These are phyloP conservation scores for Nicotiana otophora DNA, from an alignment of 257 asterid species.

Conservation along the genomic window DNA sequence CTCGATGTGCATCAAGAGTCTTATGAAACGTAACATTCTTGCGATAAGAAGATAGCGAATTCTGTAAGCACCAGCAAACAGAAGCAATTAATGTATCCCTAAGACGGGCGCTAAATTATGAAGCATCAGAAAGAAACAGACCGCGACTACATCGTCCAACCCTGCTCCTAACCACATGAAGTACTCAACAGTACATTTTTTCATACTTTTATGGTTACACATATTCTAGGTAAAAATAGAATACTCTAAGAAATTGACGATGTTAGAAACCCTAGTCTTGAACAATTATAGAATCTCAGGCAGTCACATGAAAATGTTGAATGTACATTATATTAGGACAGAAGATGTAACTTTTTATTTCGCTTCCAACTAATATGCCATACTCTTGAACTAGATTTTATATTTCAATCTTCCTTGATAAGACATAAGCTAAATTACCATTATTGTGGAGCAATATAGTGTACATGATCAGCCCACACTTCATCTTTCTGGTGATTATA, in stretches of 20 bases:
- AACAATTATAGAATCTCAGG: background rate
- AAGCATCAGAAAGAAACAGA: background rate
- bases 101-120: background rate
- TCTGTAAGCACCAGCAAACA: conserved; percentile 36
- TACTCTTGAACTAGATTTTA: background rate
- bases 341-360: background rate
- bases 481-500: too few relatives aligned
- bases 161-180: background rate
- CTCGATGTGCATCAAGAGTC: conserved; percentile 82
- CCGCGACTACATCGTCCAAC: background rate
- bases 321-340: background rate
- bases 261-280: too few relatives aligned
- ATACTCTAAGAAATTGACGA: too few relatives aligned
- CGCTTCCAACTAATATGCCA: background rate
- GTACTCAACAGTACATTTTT: background rate
- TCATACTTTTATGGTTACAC: background rate
- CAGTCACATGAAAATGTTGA: background rate
- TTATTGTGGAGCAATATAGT: too few relatives aligned
- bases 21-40: conserved; percentile 82
- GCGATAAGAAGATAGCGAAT: conserved; percentile 94
- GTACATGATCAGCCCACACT: too few relatives aligned
- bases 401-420: too few relatives aligned
- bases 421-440: too few relatives aligned
- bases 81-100: background rate
- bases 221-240: too few relatives aligned